Conservation (phyloP, 768 basidiomycete species). For the Guyanaporus albipodus region DNA sequence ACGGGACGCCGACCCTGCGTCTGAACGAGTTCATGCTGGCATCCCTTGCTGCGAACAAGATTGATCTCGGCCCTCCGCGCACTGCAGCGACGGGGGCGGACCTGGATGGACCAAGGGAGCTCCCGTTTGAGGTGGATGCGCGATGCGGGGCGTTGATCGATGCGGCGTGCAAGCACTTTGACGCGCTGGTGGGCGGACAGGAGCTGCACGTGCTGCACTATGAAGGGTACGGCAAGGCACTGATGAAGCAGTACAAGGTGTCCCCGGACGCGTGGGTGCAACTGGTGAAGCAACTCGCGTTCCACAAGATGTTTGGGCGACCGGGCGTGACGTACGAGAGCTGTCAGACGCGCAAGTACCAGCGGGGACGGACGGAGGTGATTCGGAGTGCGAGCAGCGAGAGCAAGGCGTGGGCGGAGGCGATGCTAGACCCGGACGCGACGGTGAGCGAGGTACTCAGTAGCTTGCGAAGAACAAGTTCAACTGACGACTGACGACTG, state of each 20-base stretch:
- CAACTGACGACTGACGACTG: too few species aligned
- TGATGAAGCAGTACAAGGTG: slow-evolving; percentile 76
- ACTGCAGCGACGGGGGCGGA: slow-evolving; percentile 30
- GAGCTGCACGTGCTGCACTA: slow-evolving; percentile 83
- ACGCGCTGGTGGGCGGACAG: slow-evolving; percentile 70
- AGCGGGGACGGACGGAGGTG: slow-evolving; percentile 90
- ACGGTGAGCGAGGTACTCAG: slow-evolving; percentile 36
- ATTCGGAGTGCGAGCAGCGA: slow-evolving; percentile 83
- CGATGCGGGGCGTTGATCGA: slow-evolving; percentile 50
- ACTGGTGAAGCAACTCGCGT: slow-evolving; percentile 94
- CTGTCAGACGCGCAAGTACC: slow-evolving; percentile 90
- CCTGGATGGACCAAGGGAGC: slow-evolving; percentile 60
- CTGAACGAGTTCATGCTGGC: slow-evolving; percentile 93
- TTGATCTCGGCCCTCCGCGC: slow-evolving; percentile 63
- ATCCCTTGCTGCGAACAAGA: slow-evolving; percentile 64
- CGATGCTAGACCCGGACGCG: slow-evolving; percentile 66
- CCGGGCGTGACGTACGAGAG: slow-evolving; percentile 89
- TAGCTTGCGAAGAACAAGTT: too few species aligned
- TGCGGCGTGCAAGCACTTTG: slow-evolving; percentile 63
- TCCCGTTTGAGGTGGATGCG: slow-evolving; percentile 65
- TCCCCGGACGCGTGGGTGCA: slow-evolving; percentile 97
- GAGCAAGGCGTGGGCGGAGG: slow-evolving; percentile 79
- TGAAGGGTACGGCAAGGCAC: slow-evolving; percentile 82
- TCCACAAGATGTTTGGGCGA: slow-evolving; percentile 75
- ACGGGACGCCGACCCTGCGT: slow-evolving; percentile 92